Conservation (phyloP, 257 asterid genomes). For the Solanum pinnatisectum region DNA sequence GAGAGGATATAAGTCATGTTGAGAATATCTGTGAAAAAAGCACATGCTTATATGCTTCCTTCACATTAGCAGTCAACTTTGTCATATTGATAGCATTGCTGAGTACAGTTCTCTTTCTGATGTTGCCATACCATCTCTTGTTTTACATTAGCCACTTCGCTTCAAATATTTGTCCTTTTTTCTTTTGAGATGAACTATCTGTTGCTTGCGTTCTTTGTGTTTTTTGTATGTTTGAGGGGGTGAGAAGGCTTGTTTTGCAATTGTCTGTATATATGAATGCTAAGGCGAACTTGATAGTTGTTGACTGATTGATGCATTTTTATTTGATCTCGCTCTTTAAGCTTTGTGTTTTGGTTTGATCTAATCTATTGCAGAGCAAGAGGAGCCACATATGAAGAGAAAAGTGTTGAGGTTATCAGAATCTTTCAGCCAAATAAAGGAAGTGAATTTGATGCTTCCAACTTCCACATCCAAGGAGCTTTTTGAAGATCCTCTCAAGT, state of each 20-base stretch:
- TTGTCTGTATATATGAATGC: background rate
- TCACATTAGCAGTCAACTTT: background rate
- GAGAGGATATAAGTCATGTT: background rate
- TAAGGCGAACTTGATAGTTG: background rate
- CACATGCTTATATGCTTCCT: background rate
- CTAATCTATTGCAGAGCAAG: slow-evolving; percentile 43
- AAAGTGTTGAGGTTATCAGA: slow-evolving; percentile 70
- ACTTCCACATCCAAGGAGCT: slow-evolving; percentile 70
- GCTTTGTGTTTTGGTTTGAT: background rate
- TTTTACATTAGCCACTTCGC: background rate
- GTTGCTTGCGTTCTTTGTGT: background rate
- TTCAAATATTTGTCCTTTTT: background rate
- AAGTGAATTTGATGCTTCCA: slow-evolving; percentile 67
- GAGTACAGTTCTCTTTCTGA: background rate
- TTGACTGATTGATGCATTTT: background rate
- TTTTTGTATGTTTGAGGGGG: background rate
- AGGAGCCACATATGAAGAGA: slow-evolving; percentile 67
- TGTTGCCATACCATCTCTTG: background rate
- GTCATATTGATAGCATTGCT: background rate
- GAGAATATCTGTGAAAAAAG: background rate
- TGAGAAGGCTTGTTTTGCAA: background rate
- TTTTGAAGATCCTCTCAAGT: slow-evolving; percentile 70
- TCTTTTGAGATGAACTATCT: background rate
- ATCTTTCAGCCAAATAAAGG: slow-evolving; percentile 66
- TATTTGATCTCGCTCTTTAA: background rate